Conservation (phyloP, 768 basidiomycete genomes). For the Leccinellum rugosiceps region DNA sequence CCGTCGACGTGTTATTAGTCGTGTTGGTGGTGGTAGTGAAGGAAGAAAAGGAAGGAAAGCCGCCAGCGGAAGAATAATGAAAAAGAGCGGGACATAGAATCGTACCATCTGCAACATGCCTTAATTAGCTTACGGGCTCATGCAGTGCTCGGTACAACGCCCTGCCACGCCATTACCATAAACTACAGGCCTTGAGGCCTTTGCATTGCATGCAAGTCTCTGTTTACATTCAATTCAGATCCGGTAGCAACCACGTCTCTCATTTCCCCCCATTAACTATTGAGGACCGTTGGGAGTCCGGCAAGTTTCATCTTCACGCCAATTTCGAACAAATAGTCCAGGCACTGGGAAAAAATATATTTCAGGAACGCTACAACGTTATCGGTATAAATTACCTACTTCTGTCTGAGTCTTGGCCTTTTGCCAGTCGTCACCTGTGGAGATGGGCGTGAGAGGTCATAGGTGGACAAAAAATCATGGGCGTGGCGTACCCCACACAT, state of each 20-base stretch:
- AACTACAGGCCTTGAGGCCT: neutral
- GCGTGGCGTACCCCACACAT: slow-evolving; percentile 72
- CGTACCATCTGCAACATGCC: slow-evolving; percentile 21
- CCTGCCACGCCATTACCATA: neutral
- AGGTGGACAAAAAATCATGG: neutral
- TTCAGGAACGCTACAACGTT: neutral
- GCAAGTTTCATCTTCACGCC: slow-evolving; percentile 78
- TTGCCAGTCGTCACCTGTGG: slow-evolving; percentile 66
- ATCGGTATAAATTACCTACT: slow-evolving; percentile 34
- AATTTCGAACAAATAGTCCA: slow-evolving; percentile 90
- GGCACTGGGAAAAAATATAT: slow-evolving; percentile 47
- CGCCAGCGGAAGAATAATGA: neutral
- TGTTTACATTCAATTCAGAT: neutral
- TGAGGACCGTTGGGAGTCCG: slow-evolving; percentile 49
- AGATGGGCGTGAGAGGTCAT: slow-evolving; percentile 10
- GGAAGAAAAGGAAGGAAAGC: neutral
- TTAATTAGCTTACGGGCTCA: neutral
- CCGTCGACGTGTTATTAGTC: neutral
- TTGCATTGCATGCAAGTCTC: neutral
- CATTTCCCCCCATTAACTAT: slow-evolving; percentile 6
- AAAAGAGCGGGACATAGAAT: slow-evolving; percentile 1
- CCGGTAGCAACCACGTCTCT: neutral
- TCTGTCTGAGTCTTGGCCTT: slow-evolving; percentile 89
- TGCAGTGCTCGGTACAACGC: neutral
- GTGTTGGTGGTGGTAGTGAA: neutral